Percentiles rank a stretch among this genome's conserved stretches.
Evolutionary conservation across 2,329 filamentous ascomycete genomes (phyloP).

Genomic region (Trichoderma sp.): DNA sequence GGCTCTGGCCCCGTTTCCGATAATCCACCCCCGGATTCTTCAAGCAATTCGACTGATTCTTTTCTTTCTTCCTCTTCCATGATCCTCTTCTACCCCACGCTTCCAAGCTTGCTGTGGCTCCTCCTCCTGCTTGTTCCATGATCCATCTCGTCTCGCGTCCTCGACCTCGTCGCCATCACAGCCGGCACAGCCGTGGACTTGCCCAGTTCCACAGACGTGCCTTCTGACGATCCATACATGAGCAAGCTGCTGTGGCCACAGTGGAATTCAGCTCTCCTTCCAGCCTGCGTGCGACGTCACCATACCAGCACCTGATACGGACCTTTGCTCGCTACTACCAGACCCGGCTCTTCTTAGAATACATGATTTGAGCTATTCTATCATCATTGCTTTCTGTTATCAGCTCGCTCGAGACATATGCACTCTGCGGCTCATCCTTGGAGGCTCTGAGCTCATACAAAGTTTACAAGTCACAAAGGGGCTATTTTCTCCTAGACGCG

Average conservation of each 20-base stretch:
- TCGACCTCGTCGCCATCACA: background rate
- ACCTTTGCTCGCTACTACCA: background rate
- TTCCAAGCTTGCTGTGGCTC: background rate
- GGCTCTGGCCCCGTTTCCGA: slow-evolving; percentile 19
- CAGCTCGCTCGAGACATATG: background rate
- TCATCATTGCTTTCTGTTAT: background rate
- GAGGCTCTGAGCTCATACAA: background rate
- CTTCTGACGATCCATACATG: slow-evolving; percentile 13
- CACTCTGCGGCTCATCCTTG: background rate
- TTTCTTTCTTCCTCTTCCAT: slow-evolving; percentile 20
- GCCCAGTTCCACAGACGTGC: background rate
- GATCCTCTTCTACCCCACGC: slow-evolving; percentile 25
- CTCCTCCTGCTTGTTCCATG: slow-evolving; percentile 17
- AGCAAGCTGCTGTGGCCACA: background rate
- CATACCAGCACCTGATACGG: slow-evolving; percentile 1
- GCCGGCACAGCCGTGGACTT: background rate
- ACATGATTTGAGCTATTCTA: background rate
- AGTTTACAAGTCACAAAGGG: background rate
- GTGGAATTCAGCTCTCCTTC: background rate
- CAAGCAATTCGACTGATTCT: slow-evolving; percentile 20
- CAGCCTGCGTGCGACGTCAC: background rate
- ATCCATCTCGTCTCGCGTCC: background rate
- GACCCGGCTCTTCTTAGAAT: background rate
- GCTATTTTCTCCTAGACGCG: background rate
- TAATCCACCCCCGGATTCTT: slow-evolving; percentile 27